These are phyloP conservation scores for Crithidia sp. DNA, from an alignment of 208 protist genomes.

Conservation along the genomic window DNA sequence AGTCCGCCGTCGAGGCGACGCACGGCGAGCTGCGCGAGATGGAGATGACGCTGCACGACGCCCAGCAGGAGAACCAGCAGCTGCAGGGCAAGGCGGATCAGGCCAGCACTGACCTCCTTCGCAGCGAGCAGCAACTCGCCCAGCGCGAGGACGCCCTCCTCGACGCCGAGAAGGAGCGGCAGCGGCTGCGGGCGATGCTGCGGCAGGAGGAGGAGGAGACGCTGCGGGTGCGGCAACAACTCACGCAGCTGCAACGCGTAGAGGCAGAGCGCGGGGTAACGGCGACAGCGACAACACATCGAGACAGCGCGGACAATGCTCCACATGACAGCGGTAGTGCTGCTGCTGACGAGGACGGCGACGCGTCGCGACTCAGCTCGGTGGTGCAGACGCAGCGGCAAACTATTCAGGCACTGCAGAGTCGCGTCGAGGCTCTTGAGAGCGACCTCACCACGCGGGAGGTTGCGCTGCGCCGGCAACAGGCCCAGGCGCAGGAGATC, in stretches of 20 bases:
- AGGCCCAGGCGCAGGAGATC: constrained; percentile 15
- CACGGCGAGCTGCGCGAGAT: constrained; percentile 22
- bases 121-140: constrained; percentile 33
- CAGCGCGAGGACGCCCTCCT: constrained; percentile 37
- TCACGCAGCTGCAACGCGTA: constrained; percentile 17
- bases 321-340: not conserved
- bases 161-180: constrained; percentile 37
- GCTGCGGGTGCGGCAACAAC: constrained; percentile 23
- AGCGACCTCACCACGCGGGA: constrained; percentile 12
- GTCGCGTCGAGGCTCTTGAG: constrained; percentile 20
- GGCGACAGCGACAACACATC: too few species aligned
- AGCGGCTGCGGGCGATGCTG: constrained; percentile 33
- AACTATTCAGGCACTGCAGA: constrained; percentile 9
- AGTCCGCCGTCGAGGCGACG: constrained; percentile 17
- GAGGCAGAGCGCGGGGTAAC: constrained; percentile 17
- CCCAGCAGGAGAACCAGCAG: constrained; percentile 21
- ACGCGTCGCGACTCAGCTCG: not conserved
- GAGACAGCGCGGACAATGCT: not conserved
- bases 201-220: constrained; percentile 48
- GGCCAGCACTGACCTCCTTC: constrained; percentile 25
- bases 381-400: constrained; percentile 8
- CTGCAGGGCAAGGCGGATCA: constrained; percentile 34
- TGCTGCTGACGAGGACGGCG: not conserved
- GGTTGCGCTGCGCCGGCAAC: constrained; percentile 19
- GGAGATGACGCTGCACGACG: constrained; percentile 22